phyloP scores from a whole-genome alignment of 1,139 yeast species.

The Eremothecium coryli region DNA sequence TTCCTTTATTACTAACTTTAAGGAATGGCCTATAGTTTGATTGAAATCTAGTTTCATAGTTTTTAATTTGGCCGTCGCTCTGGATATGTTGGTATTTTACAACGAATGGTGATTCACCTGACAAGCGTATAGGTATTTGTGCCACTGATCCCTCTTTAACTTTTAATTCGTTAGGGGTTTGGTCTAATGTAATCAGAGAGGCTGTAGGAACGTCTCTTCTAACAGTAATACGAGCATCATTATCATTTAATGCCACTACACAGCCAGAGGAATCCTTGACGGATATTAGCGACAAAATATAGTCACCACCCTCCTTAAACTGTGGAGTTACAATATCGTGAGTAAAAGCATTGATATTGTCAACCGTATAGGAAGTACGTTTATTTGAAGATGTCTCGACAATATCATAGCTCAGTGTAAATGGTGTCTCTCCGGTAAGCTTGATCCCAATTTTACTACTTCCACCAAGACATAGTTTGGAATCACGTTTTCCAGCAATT shows the following conservation, averaged over 20 bases:
- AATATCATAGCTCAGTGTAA: conserved; percentile 59
- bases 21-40: conserved; percentile 36
- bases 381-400: conserved; percentile 41
- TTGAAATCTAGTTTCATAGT: conserved; percentile 26
- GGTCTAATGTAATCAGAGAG: conserved; percentile 34
- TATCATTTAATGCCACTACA: conserved; percentile 52
- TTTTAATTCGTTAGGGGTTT: conserved; percentile 26
- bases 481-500: conserved; percentile 25
- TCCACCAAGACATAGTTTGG: conserved; percentile 40
- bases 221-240: conserved; percentile 52
- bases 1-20: conserved; percentile 48
- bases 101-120: conserved; percentile 44
- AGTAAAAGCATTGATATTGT: conserved; percentile 36
- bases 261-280: conserved; percentile 71
- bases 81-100: conserved; percentile 36
- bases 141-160: conserved; percentile 56
- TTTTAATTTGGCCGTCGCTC: conserved; percentile 26
- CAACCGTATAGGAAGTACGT: conserved; percentile 36
- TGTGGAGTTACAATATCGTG: conserved; percentile 45
- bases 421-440: conserved; percentile 75
- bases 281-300: conserved; percentile 50
- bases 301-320: conserved; percentile 59
- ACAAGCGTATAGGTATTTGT: conserved; percentile 48
- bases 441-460: conserved; percentile 42
- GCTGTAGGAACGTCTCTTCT: conserved; percentile 59